Conservation (phyloP, 768 basidiomycete genomes). For the Hericium rajendrae region DNA sequence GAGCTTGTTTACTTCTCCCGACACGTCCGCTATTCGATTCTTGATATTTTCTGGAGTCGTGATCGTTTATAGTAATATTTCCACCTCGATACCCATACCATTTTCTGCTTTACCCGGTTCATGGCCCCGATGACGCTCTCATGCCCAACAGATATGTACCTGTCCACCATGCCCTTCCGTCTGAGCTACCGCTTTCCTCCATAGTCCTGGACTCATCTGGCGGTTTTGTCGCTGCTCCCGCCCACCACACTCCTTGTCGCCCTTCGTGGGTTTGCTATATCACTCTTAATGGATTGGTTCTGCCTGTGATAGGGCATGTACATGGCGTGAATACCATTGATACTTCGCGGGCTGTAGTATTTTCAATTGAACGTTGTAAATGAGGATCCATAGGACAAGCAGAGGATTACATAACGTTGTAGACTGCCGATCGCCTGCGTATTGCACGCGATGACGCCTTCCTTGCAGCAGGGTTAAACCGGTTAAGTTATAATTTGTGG, state of each 20-base stretch:
- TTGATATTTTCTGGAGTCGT: not conserved
- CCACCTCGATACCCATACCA: conserved; percentile 15
- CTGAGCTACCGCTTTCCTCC: not conserved
- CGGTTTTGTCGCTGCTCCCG: not conserved
- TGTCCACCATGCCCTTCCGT: not conserved
- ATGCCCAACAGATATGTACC: conserved; percentile 1
- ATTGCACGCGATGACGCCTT: not conserved
- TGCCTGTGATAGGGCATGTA: not conserved
- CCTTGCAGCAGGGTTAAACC: not conserved
- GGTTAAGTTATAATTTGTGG: not conserved
- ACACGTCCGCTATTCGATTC: not conserved
- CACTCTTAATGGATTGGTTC: not conserved
- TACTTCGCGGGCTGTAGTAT: not conserved
- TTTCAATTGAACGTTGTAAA: not conserved
- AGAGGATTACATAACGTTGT: not conserved
- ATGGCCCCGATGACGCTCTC: conserved; percentile 8
- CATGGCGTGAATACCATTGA: not conserved
- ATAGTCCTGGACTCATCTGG: not conserved
- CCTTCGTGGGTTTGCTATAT: not conserved
- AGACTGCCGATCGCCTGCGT: not conserved
- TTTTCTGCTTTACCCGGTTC: conserved; percentile 13
- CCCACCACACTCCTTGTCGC: not conserved
- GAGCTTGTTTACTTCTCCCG: conserved; percentile 16
- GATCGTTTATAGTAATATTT: conserved; percentile 11
- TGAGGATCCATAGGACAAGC: not conserved